A percentile compares a stretch with the other conserved stretches of the same genome.
Evolutionary conservation across 2,329 filamentous ascomycete species (phyloP).

Genomic region (Aureobasidium namibiae): DNA sequence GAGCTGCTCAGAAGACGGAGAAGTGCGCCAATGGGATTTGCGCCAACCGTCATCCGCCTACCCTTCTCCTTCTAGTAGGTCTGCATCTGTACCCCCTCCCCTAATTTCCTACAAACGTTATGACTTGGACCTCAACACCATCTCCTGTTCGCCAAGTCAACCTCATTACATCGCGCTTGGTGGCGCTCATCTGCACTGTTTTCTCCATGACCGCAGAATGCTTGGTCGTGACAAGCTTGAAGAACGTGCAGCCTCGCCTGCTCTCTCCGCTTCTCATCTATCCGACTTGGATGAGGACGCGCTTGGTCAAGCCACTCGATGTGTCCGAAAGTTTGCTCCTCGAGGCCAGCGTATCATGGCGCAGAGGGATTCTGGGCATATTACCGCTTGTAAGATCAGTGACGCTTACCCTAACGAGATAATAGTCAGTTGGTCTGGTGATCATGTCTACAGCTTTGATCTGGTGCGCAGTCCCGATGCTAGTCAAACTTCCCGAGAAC

Average conservation of each 20-base stretch:
- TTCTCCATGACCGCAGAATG: constrained; percentile 62
- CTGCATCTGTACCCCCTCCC: constrained; percentile 48
- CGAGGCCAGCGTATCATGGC: constrained; percentile 48
- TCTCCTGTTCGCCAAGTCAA: constrained; percentile 58
- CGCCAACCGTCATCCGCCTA: constrained; percentile 58
- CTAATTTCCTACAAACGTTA: constrained; percentile 60
- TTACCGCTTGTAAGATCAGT: constrained; percentile 63
- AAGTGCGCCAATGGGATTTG: constrained; percentile 61
- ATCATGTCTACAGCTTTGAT: constrained; percentile 56
- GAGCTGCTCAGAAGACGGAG: constrained; percentile 62
- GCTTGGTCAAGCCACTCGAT: constrained; percentile 53
- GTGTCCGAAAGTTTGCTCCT: constrained; percentile 59
- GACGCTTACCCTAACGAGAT: constrained; percentile 61
- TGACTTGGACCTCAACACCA: constrained; percentile 57
- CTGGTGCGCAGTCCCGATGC: constrained; percentile 51
- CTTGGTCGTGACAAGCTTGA: constrained; percentile 48
- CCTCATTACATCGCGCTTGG: constrained; percentile 63
- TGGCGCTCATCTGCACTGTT: constrained; percentile 60
- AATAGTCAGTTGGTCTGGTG: constrained; percentile 60
- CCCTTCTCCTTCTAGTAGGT: constrained; percentile 40
- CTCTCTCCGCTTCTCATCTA: constrained; percentile 33
- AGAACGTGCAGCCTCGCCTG: constrained; percentile 44
- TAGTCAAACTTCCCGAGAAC: constrained; percentile 28
- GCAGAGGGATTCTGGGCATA: constrained; percentile 51
- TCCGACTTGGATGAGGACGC: constrained; percentile 42